phyloP scores from a whole-genome alignment of 805 yeast genomes.

The Isabelozyma heimii region DNA sequence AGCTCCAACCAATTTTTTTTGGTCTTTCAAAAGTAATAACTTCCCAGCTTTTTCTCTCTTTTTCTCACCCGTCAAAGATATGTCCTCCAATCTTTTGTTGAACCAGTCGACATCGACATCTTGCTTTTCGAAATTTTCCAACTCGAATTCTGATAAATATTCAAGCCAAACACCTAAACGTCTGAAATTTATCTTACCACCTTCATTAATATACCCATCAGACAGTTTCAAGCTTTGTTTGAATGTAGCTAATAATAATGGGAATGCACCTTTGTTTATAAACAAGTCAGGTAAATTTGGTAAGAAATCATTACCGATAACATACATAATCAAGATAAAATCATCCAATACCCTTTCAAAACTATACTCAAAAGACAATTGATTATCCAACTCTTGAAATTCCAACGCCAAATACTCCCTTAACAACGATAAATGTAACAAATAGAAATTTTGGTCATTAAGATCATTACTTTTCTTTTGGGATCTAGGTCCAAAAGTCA shows the following conservation, averaged over 20 bases:
- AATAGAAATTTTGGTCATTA: slow-evolving; percentile 74
- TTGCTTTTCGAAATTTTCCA: slow-evolving; percentile 79
- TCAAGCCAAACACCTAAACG: slow-evolving; percentile 76
- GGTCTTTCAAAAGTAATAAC: slow-evolving; percentile 63
- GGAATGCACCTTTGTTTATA: slow-evolving; percentile 94
- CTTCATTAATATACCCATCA: slow-evolving; percentile 83
- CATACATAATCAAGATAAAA: slow-evolving; percentile 85
- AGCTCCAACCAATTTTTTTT: slow-evolving; percentile 66
- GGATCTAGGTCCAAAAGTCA: slow-evolving; percentile 68
- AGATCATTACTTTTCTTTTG: slow-evolving; percentile 43
- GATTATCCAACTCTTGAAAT: slow-evolving; percentile 66
- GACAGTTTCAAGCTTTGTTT: slow-evolving; percentile 69
- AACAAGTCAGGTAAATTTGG: slow-evolving; percentile 95
- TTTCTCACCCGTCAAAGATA: slow-evolving; percentile 69
- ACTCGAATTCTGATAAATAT: slow-evolving; percentile 73
- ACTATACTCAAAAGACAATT: slow-evolving; percentile 65
- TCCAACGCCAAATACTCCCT: slow-evolving; percentile 91
- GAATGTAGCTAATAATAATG: slow-evolving; percentile 84
- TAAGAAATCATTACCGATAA: slow-evolving; percentile 96
- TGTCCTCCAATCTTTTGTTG: slow-evolving; percentile 76
- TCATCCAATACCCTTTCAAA: slow-evolving; percentile 92
- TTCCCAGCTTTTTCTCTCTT: slow-evolving; percentile 66
- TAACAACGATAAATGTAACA: slow-evolving; percentile 81
- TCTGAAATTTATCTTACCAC: slow-evolving; percentile 74
- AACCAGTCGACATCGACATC: slow-evolving; percentile 91